phyloP scores from a whole-genome alignment of 164 flowering plant species.

The Magnolia kwangsiensis region DNA sequence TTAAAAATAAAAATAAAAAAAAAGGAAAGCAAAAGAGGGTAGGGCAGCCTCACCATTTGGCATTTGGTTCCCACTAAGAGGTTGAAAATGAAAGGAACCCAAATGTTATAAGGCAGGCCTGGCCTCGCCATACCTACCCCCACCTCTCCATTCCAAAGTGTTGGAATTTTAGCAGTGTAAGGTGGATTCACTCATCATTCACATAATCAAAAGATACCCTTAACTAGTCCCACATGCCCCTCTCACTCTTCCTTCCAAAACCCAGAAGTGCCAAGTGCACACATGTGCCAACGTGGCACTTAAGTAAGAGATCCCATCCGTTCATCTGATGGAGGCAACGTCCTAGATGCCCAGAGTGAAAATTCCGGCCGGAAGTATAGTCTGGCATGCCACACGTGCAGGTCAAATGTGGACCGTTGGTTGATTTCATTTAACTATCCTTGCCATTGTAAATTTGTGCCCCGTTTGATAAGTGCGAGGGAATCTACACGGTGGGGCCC shows the following conservation, averaged over 20 bases:
- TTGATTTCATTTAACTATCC: no score
- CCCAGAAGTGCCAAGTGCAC: not conserved
- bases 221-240: slow-evolving; percentile 2
- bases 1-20: not conserved
- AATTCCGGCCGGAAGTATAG: no score
- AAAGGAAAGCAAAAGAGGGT: not conserved
- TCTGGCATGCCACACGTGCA: no score
- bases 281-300: no score
- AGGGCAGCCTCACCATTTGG: not conserved
- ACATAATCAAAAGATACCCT: slow-evolving; percentile 35
- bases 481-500: not conserved
- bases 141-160: not conserved
- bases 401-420: no score
- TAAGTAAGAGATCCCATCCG: no score
- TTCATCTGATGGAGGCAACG: no score
- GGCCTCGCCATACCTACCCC: not conserved
- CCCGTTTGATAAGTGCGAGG: no score
- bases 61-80: slow-evolving; percentile 20
- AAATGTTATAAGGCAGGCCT: slow-evolving; percentile 9
- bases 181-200: slow-evolving; percentile 48
- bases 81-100: slow-evolving; percentile 29
- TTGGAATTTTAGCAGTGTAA: not conserved
- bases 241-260: slow-evolving; percentile 29
- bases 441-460: no score
- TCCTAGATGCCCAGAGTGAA: no score